Evolutionary conservation across 2,329 filamentous ascomycete genomes (phyloP).

Genomic region (Aspergillus sclerotialis): DNA sequence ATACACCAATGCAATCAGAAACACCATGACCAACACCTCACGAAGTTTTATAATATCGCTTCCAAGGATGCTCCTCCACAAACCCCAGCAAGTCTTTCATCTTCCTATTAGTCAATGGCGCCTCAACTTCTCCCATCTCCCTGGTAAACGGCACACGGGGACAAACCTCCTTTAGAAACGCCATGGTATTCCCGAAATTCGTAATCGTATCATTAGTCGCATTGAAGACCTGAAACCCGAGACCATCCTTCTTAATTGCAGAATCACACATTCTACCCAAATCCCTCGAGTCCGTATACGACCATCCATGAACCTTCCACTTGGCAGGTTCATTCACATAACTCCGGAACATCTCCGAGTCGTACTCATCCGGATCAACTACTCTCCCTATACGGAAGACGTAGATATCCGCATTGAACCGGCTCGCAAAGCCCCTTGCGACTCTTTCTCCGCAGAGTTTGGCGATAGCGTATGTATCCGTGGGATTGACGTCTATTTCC

Average conservation of each 20-base stretch:
- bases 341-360: constrained; percentile 41
- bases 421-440: constrained; percentile 49
- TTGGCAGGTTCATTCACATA: constrained; percentile 46
- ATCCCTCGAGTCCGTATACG: constrained; percentile 57
- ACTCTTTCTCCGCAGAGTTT: constrained; percentile 55
- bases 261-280: constrained; percentile 55
- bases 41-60: constrained; percentile 6
- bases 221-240: constrained; percentile 59
- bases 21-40: neutral
- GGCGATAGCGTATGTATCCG: constrained; percentile 55
- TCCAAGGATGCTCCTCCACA: constrained; percentile 45
- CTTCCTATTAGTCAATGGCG: constrained; percentile 55
- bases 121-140: constrained; percentile 53
- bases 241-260: constrained; percentile 43
- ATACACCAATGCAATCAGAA: too few species aligned
- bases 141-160: constrained; percentile 47
- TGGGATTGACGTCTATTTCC: constrained; percentile 52
- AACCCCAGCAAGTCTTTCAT: constrained; percentile 52
- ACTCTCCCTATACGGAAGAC: constrained; percentile 55
- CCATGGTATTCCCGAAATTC: constrained; percentile 39
- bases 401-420: constrained; percentile 54
- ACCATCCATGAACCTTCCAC: constrained; percentile 55
- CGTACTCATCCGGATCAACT: constrained; percentile 56
- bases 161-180: constrained; percentile 45
- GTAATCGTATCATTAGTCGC: constrained; percentile 57